Conservation (phyloP, 2,329 filamentous ascomycete species). For the Botrytis cinerea region DNA sequence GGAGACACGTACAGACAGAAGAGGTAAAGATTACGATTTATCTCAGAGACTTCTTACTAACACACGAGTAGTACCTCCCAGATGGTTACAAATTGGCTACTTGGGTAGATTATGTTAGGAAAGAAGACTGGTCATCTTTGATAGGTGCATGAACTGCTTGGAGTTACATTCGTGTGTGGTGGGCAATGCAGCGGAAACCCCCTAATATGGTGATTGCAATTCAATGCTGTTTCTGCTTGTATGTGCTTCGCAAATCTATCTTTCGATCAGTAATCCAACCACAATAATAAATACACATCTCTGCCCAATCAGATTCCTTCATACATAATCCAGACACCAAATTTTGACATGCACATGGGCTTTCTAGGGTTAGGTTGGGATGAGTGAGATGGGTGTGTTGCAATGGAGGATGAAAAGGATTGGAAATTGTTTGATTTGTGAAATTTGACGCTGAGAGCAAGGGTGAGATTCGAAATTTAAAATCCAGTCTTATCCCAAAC, state of each 20-base stretch:
- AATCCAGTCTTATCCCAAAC: background rate
- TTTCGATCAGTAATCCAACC: background rate
- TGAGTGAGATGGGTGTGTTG: background rate
- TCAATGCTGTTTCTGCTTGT: background rate
- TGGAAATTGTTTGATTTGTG: background rate
- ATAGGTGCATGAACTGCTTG: background rate
- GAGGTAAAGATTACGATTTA: background rate
- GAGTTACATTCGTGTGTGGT: background rate
- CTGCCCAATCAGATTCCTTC: background rate
- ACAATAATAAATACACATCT: background rate
- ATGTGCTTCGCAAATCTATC: background rate
- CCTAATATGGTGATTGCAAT: background rate
- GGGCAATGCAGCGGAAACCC: background rate
- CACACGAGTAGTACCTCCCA: background rate
- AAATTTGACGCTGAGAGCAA: background rate
- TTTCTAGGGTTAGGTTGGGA: no score
- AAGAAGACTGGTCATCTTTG: constrained; percentile 2
- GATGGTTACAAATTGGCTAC: background rate
- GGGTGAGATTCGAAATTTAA: background rate
- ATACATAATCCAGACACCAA: background rate
- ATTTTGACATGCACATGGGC: background rate
- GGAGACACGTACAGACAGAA: constrained; percentile 3
- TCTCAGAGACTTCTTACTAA: background rate
- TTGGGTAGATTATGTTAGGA: background rate
- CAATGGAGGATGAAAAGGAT: background rate